Conservation (phyloP, 108 stramenopile species). For the Hondaea fermentalgiana region DNA sequence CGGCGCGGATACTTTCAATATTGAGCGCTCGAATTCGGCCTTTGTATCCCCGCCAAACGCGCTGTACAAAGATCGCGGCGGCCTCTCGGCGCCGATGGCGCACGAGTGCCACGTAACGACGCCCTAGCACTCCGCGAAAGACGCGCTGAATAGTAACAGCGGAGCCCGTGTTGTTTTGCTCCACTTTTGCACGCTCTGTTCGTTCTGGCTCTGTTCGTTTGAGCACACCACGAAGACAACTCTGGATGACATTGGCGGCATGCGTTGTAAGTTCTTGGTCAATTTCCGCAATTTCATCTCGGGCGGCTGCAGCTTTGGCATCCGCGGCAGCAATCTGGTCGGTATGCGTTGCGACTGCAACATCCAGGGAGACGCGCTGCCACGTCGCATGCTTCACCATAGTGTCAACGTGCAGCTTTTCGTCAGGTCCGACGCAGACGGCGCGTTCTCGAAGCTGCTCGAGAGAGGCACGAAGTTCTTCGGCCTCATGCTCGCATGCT, state of each 20-base stretch:
- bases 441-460: not conserved
- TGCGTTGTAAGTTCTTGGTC: not conserved
- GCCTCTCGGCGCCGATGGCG: not conserved
- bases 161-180: not conserved
- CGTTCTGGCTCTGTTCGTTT: not conserved
- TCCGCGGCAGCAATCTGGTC: no score
- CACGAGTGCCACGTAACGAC: not conserved
- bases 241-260: not conserved
- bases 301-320: not conserved
- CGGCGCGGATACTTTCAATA: not conserved
- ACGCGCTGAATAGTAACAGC: not conserved
- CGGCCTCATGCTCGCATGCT: not conserved
- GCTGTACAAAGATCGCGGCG: not conserved
- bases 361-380: not conserved
- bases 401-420: not conserved
- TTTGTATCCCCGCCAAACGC: not conserved
- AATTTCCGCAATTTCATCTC: not conserved
- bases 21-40: not conserved
- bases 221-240: not conserved
- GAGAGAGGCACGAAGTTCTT: not conserved
- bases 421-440: not conserved
- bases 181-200: not conserved
- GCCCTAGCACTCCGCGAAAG: not conserved
- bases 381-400: not conserved
- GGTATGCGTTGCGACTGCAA: not conserved